phyloP scores from a whole-genome alignment of 495 filamentous ascomycete species.

The Trypethelium eluteriae region DNA sequence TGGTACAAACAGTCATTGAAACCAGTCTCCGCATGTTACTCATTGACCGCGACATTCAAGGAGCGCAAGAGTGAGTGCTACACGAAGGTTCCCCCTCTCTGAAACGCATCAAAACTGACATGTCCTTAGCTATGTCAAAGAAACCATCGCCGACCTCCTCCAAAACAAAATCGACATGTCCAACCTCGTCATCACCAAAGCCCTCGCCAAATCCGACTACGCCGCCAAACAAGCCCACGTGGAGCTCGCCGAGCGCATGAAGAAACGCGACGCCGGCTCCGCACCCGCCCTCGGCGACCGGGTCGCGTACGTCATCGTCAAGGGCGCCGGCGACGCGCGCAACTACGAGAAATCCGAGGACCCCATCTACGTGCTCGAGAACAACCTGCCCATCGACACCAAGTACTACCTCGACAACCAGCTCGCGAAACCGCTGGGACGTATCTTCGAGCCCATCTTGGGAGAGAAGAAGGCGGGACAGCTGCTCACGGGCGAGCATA shows the following conservation, averaged over 20 bases:
- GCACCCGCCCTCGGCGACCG: constrained; percentile 92
- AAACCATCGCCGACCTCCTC: constrained; percentile 87
- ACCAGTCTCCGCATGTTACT: constrained; percentile 92
- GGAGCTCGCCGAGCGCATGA: constrained; percentile 89
- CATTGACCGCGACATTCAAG: constrained; percentile 81
- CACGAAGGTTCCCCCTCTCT: neutral
- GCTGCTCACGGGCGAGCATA: constrained; percentile 83
- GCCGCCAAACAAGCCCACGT: constrained; percentile 88
- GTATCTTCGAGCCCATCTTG: constrained; percentile 96
- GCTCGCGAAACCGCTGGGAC: constrained; percentile 81
- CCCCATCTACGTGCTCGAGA: constrained; percentile 90
- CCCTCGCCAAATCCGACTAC: constrained; percentile 77
- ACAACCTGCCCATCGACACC: constrained; percentile 96
- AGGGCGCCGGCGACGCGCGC: constrained; percentile 76
- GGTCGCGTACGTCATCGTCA: constrained; percentile 97
- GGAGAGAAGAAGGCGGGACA: constrained; percentile 82
- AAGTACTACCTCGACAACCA: constrained; percentile 99
- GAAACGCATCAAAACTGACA: constrained; percentile 11
- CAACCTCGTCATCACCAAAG: constrained; percentile 97
- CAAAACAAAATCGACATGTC: constrained; percentile 99
- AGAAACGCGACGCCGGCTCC: constrained; percentile 88
- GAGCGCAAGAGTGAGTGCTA: constrained; percentile 77
- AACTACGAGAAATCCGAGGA: constrained; percentile 96
- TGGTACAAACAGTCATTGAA: constrained; percentile 96
- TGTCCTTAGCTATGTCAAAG: constrained; percentile 75